phyloP scores from a whole-genome alignment of 108 stramenopile species.

The Nannochloropsis salina region DNA sequence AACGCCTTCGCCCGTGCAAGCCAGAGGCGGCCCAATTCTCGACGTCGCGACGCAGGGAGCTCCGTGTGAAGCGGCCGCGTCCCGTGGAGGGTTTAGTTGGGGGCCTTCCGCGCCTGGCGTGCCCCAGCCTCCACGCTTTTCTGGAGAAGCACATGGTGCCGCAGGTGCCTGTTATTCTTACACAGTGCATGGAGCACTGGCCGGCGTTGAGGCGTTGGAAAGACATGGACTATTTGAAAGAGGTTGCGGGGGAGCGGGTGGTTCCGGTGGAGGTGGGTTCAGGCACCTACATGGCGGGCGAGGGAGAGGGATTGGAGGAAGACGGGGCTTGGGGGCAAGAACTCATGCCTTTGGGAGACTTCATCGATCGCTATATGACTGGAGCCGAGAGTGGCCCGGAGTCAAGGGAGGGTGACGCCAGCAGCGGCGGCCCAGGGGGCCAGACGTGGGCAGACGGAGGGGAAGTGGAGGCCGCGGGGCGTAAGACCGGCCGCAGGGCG shows the following conservation, averaged over 20 bases:
- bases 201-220: slow-evolving; percentile 35
- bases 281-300: slow-evolving; percentile 30
- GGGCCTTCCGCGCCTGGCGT: slow-evolving; percentile 17
- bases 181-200: slow-evolving; percentile 37
- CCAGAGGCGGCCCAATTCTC: not conserved
- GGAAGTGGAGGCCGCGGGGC: not conserved
- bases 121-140: slow-evolving; percentile 31
- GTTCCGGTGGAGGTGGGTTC: slow-evolving; percentile 45
- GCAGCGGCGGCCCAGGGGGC: not conserved
- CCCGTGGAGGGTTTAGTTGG: not conserved
- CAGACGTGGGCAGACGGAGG: not conserved
- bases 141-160: slow-evolving; percentile 32
- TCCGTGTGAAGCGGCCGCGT: not conserved
- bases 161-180: slow-evolving; percentile 29
- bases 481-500: not conserved
- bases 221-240: slow-evolving; percentile 26
- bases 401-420: not conserved
- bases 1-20: not conserved
- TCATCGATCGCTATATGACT: slow-evolving; percentile 40
- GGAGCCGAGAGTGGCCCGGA: not conserved
- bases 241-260: slow-evolving; percentile 36
- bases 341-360: slow-evolving; percentile 45
- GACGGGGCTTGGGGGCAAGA: slow-evolving; percentile 44
- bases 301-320: slow-evolving; percentile 18
- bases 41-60: not conserved